Base-by-base conservation (phyloP, 179 eudicot species). In the Pouteria campechiana region DNA sequence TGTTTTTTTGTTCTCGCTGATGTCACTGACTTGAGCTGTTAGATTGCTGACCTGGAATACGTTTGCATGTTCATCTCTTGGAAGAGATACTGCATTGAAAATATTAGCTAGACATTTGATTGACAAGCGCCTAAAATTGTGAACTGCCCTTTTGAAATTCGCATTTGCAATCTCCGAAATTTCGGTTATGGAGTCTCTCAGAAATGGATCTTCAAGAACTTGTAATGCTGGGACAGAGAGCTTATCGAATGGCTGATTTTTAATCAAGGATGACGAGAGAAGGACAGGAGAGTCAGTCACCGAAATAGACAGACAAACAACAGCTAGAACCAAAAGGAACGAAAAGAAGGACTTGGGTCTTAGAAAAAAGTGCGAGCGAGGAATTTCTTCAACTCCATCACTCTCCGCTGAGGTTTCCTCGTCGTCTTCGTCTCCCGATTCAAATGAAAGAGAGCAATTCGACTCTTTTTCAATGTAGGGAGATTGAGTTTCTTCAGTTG, bases 301-400 rank as follows among this genome's bases (percentile, higher is more conserved):
- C 0, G 53, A 61, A 15, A 68, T 27, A 3, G 77, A 62, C 6
- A 61, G 18, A 34, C 46, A 62, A 35, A 72, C 83, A 30, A 76
- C 35, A 24, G 63, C 16, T n/a, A 85, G 28, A 9, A 83, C 37
- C 36, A 81, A 35, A 49, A 76, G 10, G 29, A 81, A 47, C 28
- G 69, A 63, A n/a, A n/a, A n/a, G 46, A 74, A 18, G 3, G 50
- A 34, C 52, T 68, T 74, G 52, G 52, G 54, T 48, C 37, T 67
- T n/a, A 58, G 48, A 35, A 65, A 48, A 42, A 39, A 44, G 31
- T 45, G 29, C 8, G 54, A 37, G 31, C 57, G 64, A 13, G 25
- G 44, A 23, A 32, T 64, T 12, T 18, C 25, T 20, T 57, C 40
- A 17, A 20, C 48, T 29, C 54, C 71, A 50, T 28, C 52, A 46